Conservation (phyloP, 192 early-diverging fungal genomes). For the Entomortierella parvispora region DNA sequence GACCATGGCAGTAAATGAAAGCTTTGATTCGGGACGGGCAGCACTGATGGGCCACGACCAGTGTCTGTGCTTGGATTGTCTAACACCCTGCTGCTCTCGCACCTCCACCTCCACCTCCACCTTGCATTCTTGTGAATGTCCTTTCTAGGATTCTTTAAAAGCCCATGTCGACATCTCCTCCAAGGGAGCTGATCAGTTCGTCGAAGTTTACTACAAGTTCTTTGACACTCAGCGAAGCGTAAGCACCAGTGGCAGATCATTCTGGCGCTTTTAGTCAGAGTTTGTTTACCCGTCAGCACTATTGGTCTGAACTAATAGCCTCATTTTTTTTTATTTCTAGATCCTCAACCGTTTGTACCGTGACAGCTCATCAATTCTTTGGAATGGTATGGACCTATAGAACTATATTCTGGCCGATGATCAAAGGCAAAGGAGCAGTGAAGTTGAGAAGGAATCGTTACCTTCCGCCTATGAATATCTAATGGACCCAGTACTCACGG, state of each 20-base stretch:
- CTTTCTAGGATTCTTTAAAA: slow-evolving; percentile 40
- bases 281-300: too few species aligned
- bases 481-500: too few species aligned
- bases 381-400: slow-evolving; percentile 57
- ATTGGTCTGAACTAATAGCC: too few species aligned
- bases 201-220: slow-evolving; percentile 56
- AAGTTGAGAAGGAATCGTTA: neutral
- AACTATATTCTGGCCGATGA: neutral
- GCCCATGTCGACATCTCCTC: slow-evolving; percentile 49
- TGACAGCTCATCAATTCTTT: slow-evolving; percentile 60
- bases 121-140: too few species aligned
- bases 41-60: too few species aligned
- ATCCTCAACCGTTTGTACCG: slow-evolving; percentile 56
- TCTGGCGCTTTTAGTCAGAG: too few species aligned
- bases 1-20: too few species aligned
- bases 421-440: neutral
- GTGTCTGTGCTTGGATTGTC: too few species aligned
- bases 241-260: slow-evolving; percentile 17
- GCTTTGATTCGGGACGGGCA: too few species aligned
- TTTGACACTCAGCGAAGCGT: slow-evolving; percentile 57
- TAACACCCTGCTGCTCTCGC: too few species aligned
- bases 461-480: neutral
- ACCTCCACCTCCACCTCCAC: too few species aligned
- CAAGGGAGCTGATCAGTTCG: slow-evolving; percentile 61
- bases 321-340: slow-evolving; percentile 15